Percentiles rank a stretch among this genome's conserved stretches.
Evolutionary conservation across 768 basidiomycete species (phyloP).

Genomic region (Rubroboletus satanas): DNA sequence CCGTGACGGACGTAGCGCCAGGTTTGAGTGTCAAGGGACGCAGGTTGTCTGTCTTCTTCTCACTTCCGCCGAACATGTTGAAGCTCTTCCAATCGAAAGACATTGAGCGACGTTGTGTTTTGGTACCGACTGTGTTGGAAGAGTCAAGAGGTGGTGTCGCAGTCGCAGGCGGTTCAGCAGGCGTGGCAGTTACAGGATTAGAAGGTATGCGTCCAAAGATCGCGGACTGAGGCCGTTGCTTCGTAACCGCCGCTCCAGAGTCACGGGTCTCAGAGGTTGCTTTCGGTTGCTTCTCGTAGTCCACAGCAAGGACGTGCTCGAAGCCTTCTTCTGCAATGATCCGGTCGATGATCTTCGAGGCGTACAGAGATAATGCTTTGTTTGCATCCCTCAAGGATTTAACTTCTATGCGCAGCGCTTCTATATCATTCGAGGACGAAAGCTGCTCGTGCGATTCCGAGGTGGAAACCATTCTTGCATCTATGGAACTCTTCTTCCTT

Average conservation of each 20-base stretch:
- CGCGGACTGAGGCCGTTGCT: slow-evolving; percentile 61
- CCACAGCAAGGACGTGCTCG: slow-evolving; percentile 92
- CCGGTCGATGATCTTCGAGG: slow-evolving; percentile 96
- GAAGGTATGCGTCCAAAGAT: slow-evolving; percentile 40
- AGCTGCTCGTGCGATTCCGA: slow-evolving; percentile 42
- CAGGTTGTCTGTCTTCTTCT: slow-evolving; percentile 61
- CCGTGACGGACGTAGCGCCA: slow-evolving; percentile 49
- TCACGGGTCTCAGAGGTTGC: slow-evolving; percentile 35
- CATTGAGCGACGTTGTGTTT: slow-evolving; percentile 64
- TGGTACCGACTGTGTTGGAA: slow-evolving; percentile 30
- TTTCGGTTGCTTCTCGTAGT: slow-evolving; percentile 67
- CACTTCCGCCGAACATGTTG: slow-evolving; percentile 59
- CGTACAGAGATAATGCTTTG: slow-evolving; percentile 91
- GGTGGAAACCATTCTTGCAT: slow-evolving; percentile 31
- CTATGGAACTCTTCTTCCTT: slow-evolving; percentile 35
- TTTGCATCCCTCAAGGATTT: slow-evolving; percentile 94
- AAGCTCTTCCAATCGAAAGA: slow-evolving; percentile 84
- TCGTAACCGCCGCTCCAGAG: slow-evolving; percentile 22
- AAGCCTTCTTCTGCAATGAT: slow-evolving; percentile 96
- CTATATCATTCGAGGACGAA: slow-evolving; percentile 53
- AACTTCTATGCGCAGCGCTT: slow-evolving; percentile 78
- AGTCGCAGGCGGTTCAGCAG: slow-evolving; percentile 22
- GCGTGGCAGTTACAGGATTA: slow-evolving; percentile 38
- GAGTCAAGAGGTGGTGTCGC: slow-evolving; percentile 20
- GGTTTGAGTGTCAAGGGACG: slow-evolving; percentile 74